A percentile compares a stretch with the other conserved stretches of the same genome.
phyloP scores from a whole-genome alignment of 768 basidiomycete genomes.

The Lentinula sp. region DNA sequence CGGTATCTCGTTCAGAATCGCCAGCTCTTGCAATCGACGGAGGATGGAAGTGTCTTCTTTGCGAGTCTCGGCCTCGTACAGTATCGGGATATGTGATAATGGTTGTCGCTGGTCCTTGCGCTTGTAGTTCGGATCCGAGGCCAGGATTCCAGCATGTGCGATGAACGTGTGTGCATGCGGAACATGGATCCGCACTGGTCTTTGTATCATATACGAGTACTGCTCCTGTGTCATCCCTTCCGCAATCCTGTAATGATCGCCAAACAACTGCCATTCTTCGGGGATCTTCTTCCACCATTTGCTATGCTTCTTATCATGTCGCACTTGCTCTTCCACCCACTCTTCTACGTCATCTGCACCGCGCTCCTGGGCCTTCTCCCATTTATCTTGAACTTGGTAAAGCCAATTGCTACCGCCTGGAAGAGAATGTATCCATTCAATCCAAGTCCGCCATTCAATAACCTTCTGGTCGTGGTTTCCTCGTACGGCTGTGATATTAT shows the following conservation, averaged over 20 bases:
- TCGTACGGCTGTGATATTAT: constrained; percentile 73
- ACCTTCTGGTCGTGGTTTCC: constrained; percentile 94
- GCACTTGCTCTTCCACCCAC: constrained; percentile 32
- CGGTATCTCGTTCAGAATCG: constrained; percentile 60
- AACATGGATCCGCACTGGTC: constrained; percentile 71
- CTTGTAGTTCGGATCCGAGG: constrained; percentile 57
- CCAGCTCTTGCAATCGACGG: constrained; percentile 59
- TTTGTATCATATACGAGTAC: constrained; percentile 65
- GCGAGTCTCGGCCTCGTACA: constrained; percentile 11
- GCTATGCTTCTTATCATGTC: constrained; percentile 13
- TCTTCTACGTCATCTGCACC: constrained; percentile 28
- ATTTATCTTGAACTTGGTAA: constrained; percentile 35
- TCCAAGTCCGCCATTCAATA: constrained; percentile 86
- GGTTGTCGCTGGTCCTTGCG: constrained; percentile 57
- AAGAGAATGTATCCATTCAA: constrained; percentile 62
- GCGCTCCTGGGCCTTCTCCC: constrained; percentile 25
- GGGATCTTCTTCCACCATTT: constrained; percentile 52
- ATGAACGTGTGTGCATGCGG: constrained; percentile 72
- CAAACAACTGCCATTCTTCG: constrained; percentile 65
- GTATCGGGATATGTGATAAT: constrained; percentile 52
- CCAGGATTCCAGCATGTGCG: constrained; percentile 80
- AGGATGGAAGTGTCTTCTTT: constrained; percentile 21
- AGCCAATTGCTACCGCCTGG: constrained; percentile 54
- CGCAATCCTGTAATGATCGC: constrained; percentile 76
- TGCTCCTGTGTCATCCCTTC: constrained; percentile 54